A percentile compares a stretch with the other conserved stretches of the same genome.
phyloP scores from a whole-genome alignment of 2,329 filamentous ascomycete genomes.

The Neopestalotiopsis rosae region DNA sequence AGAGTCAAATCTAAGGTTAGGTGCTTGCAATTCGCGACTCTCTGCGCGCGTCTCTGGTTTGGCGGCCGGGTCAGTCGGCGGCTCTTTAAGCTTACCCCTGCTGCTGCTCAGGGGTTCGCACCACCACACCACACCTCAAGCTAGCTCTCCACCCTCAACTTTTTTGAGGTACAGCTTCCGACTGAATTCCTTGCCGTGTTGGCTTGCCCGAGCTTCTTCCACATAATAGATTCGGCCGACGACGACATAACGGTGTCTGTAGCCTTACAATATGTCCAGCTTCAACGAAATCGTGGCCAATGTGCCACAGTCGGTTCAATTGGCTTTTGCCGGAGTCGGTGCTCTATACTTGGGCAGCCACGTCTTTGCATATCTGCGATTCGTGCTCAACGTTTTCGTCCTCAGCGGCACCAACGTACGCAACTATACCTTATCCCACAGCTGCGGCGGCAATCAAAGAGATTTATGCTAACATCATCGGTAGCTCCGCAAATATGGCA shows the following conservation, averaged over 20 bases:
- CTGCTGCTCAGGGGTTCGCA: not conserved
- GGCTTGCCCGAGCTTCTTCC: not conserved
- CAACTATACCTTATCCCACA: conserved; percentile 14
- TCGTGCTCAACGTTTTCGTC: conserved; percentile 72
- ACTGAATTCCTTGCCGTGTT: not conserved
- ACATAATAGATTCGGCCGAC: not conserved
- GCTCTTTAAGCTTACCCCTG: not conserved
- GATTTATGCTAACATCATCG: not conserved
- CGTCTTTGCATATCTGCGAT: conserved; percentile 61
- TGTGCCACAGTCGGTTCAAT: conserved; percentile 51
- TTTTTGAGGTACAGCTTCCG: not conserved
- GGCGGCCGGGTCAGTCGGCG: not conserved
- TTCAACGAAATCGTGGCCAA: conserved; percentile 39
- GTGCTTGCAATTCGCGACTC: not conserved
- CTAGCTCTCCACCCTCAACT: not conserved
- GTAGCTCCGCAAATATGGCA: conserved; percentile 87
- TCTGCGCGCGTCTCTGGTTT: not conserved
- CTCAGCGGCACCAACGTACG: conserved; percentile 67
- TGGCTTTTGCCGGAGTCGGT: conserved; percentile 59
- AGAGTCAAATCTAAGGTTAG: not conserved
- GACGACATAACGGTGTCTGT: not conserved
- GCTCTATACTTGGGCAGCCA: conserved; percentile 63
- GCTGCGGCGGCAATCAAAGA: not conserved
- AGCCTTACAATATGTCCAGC: conserved; percentile 35
- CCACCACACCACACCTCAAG: not conserved